Evolutionary conservation across 306 rosid genomes (phyloP).

Genomic region (Pyrus pyrifolia): DNA sequence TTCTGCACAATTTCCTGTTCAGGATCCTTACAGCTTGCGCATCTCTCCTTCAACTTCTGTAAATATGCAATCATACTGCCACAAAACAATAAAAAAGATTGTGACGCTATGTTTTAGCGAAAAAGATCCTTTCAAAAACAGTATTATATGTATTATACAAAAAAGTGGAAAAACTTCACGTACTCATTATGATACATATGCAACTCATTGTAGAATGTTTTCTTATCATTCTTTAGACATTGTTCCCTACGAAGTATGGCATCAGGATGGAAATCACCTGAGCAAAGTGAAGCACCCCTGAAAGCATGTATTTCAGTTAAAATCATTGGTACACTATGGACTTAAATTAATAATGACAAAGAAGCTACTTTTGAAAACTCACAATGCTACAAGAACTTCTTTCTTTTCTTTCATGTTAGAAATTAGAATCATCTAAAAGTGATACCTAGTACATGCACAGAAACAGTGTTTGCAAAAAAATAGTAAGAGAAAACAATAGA

Average conservation of each 20-base stretch:
- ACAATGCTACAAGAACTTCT: background rate
- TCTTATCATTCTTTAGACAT: conserved; percentile 46
- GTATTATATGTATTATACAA: background rate
- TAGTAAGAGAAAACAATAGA: background rate
- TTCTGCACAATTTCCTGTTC: conserved; percentile 65
- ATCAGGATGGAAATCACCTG: conserved; percentile 89
- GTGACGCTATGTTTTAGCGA: background rate
- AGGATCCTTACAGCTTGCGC: conserved; percentile 62
- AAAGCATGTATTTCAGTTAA: conserved; percentile 29
- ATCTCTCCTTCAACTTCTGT: conserved; percentile 55
- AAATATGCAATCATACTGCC: conserved; percentile 77
- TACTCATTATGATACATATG: conserved; percentile 82
- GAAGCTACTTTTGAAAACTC: background rate
- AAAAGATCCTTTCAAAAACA: conserved; percentile 11
- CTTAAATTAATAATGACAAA: conserved; percentile 13
- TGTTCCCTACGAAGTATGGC: conserved; percentile 47
- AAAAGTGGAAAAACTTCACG: conserved; percentile 19
- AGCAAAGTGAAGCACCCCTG: conserved; percentile 86
- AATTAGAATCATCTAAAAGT: background rate
- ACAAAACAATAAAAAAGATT: conserved; percentile 22
- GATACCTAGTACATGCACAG: background rate
- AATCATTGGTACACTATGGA: conserved; percentile 12
- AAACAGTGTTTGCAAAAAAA: background rate
- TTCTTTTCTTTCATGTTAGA: background rate
- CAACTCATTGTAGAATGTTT: conserved; percentile 47